A percentile compares a stretch with the other conserved stretches of the same genome.
phyloP scores from a whole-genome alignment of 768 basidiomycete species.

The Melanogaster broomeanus region DNA sequence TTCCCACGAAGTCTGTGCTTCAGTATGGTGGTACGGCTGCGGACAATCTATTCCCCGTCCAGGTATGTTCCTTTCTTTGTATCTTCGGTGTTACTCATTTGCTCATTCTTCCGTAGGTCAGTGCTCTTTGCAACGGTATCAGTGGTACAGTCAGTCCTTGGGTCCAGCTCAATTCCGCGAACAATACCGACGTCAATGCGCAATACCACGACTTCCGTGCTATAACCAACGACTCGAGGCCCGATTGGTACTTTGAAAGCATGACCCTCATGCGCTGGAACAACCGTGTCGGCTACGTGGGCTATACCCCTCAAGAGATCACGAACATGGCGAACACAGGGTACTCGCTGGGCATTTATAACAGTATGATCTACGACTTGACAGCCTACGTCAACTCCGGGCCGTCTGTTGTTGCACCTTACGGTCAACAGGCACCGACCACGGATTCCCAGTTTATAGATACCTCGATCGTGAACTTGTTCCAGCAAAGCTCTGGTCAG shows the following conservation, averaged over 20 bases:
- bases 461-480: slow-evolving; percentile 65
- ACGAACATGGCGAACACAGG: slow-evolving; percentile 65
- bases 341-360: slow-evolving; percentile 80
- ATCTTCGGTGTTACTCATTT: neutral
- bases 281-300: slow-evolving; percentile 85
- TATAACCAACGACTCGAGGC: slow-evolving; percentile 83
- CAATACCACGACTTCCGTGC: slow-evolving; percentile 97
- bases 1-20: slow-evolving; percentile 72
- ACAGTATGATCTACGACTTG: slow-evolving; percentile 84
- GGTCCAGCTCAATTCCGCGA: slow-evolving; percentile 73
- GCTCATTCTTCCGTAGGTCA: slow-evolving; percentile 67
- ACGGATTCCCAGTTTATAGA: slow-evolving; percentile 71
- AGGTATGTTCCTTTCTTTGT: slow-evolving; percentile 47
- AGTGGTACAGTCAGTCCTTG: slow-evolving; percentile 82
- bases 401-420: slow-evolving; percentile 54
- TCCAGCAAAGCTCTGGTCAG: slow-evolving; percentile 69
- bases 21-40: slow-evolving; percentile 81
- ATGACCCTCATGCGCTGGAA: slow-evolving; percentile 95
- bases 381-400: slow-evolving; percentile 75
- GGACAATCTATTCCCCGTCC: slow-evolving; percentile 88
- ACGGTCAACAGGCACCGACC: slow-evolving; percentile 44
- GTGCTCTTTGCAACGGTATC: slow-evolving; percentile 88
- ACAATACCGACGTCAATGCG: slow-evolving; percentile 73
- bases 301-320: slow-evolving; percentile 77
- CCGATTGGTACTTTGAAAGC: slow-evolving; percentile 96